Base-by-base conservation (phyloP, 75 land plant species). In the Chamaecyparis obtusa region DNA sequence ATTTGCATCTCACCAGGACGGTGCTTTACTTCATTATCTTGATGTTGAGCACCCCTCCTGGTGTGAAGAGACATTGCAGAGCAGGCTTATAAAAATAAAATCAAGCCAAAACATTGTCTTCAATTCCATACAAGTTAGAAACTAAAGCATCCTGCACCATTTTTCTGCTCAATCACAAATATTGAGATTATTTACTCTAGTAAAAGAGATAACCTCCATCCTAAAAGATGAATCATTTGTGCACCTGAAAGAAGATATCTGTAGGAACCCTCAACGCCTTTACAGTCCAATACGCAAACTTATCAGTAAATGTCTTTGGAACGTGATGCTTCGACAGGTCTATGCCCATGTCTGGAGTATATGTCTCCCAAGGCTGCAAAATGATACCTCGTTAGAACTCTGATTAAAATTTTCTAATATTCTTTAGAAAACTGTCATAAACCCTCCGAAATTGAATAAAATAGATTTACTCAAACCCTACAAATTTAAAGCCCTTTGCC, bases 241-340 rank as follows among this genome's bases (percentile, higher is more conserved):
- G 44, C 87, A 97, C 99, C 98, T 94, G 96, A 86, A 98, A 98
- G 89, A 98, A 97, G 21, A 97, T 24, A 85, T 97, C 95, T 3
- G 98, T 95, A 3, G 98, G 98, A 11, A 86, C 24, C 32, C 95
- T 91, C 55, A 97, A 88, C 21, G 85, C 33, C 88, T 97, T 94
- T 86, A 97, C 99, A 19, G 93, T 95, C 94, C 95, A 94, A 86
- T 85, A 93, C 0, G 99, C 99, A 49, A 98, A 14, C 82, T 95
- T 95, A 88, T 98, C 99, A 41, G 89, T 43, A 35, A 90, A 86
- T 1, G 87, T 88, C 27, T 86, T 83, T 9, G 99, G 96, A 1
- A 82, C 87, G 69, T 96, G 98, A 85, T 95, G 96, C 89, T 96
- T 98, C 85, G 90, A 86, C 88, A 98, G 71, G 89, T 98, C 99